Evolutionary conservation across 768 basidiomycete genomes (phyloP), one percentile per base, ranked within the genome.

Genomic region (Boletus subcaerulescens): DNA sequence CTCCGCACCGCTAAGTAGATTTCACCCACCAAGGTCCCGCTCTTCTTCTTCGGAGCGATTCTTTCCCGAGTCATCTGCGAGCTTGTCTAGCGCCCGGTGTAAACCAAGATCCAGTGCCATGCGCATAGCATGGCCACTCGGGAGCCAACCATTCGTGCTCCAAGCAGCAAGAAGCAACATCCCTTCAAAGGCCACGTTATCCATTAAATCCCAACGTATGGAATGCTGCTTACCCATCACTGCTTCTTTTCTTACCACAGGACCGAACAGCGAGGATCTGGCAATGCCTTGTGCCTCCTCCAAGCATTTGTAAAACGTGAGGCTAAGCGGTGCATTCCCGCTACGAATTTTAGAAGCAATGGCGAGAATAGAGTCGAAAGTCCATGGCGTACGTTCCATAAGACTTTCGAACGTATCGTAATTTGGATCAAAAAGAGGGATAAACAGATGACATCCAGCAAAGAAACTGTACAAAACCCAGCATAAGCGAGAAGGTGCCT

Each of bases 251-350:
- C 91, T 78, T 39, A 94, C 93, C 39, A 95, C 85, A 45, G 94
- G 93, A 15, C 95, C 93, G 65, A 98, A 97, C 39, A 98, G 80
- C 7, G 92, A 92, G 29, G 90, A 93, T 39, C 94, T 82, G 41
- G 95, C 95, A 62, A 98, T 96, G 45, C 93, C 93, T 70, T 96
- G 94, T 24, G 95, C 93, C 74, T 97, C 93, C 68, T 96, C 93
- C 42, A 96, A 77, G 67, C 90, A 91, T 66, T 86, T 86, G 77
- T 94, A 93, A 72, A 93, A 95, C 0, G 92, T 89, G 44, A 86
- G 80, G 57, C 84, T 85, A 41, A 92, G 83, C 31, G 89, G 89
- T 32, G 91, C 90, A 64, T 88, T 93, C 22, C 93, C 94, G 59
- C 90, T 89, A 65, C 91, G 82, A 65, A 98, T 93, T 74, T 93